Evolutionary conservation across 2,329 filamentous ascomycete species (phyloP), one percentile per base, ranked within the genome.

Genomic region (Thyridium curvatum): DNA sequence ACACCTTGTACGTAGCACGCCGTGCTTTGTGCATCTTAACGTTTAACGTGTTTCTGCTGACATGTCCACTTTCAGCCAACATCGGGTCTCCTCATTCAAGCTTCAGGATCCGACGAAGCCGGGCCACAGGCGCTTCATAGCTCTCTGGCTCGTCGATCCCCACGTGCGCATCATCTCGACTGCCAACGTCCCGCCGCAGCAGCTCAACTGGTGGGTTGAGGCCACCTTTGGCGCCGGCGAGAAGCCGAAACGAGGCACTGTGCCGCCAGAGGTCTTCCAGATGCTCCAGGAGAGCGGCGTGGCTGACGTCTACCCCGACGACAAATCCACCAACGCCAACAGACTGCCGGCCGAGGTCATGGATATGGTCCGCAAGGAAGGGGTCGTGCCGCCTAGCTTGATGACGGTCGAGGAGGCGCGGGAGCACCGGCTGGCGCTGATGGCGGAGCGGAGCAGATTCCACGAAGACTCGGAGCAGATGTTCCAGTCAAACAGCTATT

Each of bases 121-220:
- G 0, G 77, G 77, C 3, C 71, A 80, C 48, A 60, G 72, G 12
- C 71, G 73, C 46, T 71, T 81, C 39, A 56, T 82, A 0, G 71
- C 71, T 0, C 60, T 82, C 30, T 82, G 72, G 51, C 63, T 83
- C 2, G 69, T 82, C 3, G 77, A 82, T 46, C 77, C 77, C 0
- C 50, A 67, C 21, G 48, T 58, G 5, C 65, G 65, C 7, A 63
- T 82, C 35, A 61, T 74, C 9, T 77, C 58, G 3, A 60, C 60
- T 1, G 54, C 52, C 17, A 59, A 61, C 28, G 59, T 64, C n/a
- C 62, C 62, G n/a, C 61, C 63, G 4, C 59, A 65, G 44, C 56
- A 50, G 18, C 46, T 47, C 31, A 54, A 59, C 35, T 63, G 60
- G 60, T 64, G 56, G 59, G 21, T 26, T 26, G 21, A 26, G 21